These are phyloP conservation scores for Decorospora gaudefroyi DNA, from an alignment of 2,329 filamentous ascomycete species.

Conservation along the genomic window DNA sequence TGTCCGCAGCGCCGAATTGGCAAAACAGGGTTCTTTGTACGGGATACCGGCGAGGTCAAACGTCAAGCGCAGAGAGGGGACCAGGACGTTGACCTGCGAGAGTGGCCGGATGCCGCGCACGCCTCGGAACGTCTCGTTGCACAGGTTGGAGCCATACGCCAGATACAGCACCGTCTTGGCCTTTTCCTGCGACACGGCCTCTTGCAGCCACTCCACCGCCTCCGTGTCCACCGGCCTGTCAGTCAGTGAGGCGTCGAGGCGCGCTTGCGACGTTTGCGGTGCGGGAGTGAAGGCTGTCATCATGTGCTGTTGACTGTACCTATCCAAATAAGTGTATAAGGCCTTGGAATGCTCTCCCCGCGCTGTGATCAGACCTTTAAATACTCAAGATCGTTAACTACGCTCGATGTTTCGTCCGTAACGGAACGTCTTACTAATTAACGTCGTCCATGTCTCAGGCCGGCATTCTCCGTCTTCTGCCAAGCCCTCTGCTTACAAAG, in stretches of 20 bases:
- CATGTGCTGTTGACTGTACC: no score
- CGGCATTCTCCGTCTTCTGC: no score
- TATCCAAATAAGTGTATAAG: no score
- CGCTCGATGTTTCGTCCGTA: no score
- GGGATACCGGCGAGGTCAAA: constrained; percentile 87
- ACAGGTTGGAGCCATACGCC: constrained; percentile 91
- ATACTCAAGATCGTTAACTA: no score
- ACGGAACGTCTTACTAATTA: no score
- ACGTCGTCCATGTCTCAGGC: no score
- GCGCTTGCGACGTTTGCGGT: constrained; percentile 31
- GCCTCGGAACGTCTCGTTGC: constrained; percentile 76
- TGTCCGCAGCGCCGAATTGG: constrained; percentile 70
- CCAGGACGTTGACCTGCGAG: constrained; percentile 78
- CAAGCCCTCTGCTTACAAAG: no score
- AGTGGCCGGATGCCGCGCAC: constrained; percentile 78
- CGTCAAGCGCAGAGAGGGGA: constrained; percentile 74
- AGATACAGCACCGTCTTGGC: constrained; percentile 47
- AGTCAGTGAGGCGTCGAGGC: constrained; percentile 40
- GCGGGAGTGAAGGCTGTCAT: constrained; percentile 23
- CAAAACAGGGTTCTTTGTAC: constrained; percentile 90
- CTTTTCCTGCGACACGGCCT: constrained; percentile 31
- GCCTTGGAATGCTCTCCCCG: no score
- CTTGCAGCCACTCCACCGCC: constrained; percentile 19
- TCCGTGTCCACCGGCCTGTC: constrained; percentile 33
- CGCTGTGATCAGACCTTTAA: no score